Conservation (phyloP, 2,329 filamentous ascomycete genomes). For the Sclerotinia glacialis region DNA sequence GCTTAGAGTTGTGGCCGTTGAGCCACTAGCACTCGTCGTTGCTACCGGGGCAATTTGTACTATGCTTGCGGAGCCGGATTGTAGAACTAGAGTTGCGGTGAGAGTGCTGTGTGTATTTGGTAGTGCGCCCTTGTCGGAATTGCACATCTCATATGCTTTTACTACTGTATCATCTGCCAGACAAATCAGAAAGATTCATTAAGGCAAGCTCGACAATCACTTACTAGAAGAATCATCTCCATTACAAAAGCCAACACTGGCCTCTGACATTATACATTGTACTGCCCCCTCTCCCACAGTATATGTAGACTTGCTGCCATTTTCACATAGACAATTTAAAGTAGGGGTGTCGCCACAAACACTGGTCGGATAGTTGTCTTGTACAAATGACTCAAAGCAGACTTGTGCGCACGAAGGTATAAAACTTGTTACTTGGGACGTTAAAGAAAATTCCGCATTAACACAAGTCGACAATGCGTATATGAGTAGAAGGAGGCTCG, state of each 20-base stretch:
- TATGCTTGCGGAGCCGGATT: conserved; percentile 42
- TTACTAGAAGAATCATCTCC: conserved; percentile 41
- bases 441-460: conserved; percentile 29
- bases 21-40: conserved; percentile 23
- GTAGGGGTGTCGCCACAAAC: conserved; percentile 51
- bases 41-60: conserved; percentile 35
- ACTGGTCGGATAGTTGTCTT: conserved; percentile 53
- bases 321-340: conserved; percentile 62
- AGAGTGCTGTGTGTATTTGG: conserved; percentile 58
- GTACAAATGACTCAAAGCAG: conserved; percentile 63
- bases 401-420: conserved; percentile 51
- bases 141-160: conserved; percentile 59
- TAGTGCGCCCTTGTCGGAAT: conserved; percentile 48
- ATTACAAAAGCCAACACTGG: conserved; percentile 50
- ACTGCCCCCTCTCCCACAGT: conserved; percentile 71
- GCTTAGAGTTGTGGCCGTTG: conserved; percentile 28
- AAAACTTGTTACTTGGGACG: conserved; percentile 35
- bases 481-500: conserved; percentile 36
- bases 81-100: conserved; percentile 53
- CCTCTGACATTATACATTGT: conserved; percentile 61
- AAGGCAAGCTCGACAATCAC: not conserved
- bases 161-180: conserved; percentile 45
- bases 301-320: conserved; percentile 57
- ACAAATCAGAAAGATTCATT: conserved; percentile 19
- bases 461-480: conserved; percentile 30